These are phyloP conservation scores for Claviceps spartinae DNA, from an alignment of 2,329 filamentous ascomycete species.

Conservation along the genomic window DNA sequence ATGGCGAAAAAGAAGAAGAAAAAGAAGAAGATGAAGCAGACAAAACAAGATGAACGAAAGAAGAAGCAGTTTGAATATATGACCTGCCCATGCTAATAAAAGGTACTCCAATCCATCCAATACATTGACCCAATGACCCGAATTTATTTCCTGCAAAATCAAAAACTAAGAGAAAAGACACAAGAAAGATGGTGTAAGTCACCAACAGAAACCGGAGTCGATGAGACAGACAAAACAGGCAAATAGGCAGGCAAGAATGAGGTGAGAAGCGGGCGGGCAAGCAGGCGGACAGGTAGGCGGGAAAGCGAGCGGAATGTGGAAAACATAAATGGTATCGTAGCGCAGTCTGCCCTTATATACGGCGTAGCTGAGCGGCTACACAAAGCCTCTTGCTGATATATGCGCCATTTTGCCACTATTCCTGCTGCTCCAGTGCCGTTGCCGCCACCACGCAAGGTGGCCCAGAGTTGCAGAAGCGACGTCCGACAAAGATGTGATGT, in stretches of 20 bases:
- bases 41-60: not conserved
- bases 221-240: not conserved
- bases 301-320: not conserved
- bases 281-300: too few species aligned
- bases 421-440: too few species aligned
- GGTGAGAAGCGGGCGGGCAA: too few species aligned
- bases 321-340: not conserved
- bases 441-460: not conserved
- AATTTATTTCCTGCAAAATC: slow-evolving; percentile 5
- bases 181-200: not conserved
- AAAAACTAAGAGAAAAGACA: slow-evolving; percentile 11
- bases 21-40: not conserved
- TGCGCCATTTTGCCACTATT: too few species aligned
- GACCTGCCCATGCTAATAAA: slow-evolving; percentile 10
- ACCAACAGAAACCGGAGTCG: not conserved
- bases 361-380: not conserved
- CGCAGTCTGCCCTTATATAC: not conserved
- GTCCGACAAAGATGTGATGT: not conserved
- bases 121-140: slow-evolving; percentile 20
- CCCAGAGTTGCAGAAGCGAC: not conserved
- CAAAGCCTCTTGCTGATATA: not conserved
- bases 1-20: not conserved
- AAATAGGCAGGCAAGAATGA: not conserved
- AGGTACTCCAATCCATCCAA: slow-evolving; percentile 29
- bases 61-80: not conserved